Conservation (phyloP, 768 basidiomycete genomes). For the Leccinum uliginosum region DNA sequence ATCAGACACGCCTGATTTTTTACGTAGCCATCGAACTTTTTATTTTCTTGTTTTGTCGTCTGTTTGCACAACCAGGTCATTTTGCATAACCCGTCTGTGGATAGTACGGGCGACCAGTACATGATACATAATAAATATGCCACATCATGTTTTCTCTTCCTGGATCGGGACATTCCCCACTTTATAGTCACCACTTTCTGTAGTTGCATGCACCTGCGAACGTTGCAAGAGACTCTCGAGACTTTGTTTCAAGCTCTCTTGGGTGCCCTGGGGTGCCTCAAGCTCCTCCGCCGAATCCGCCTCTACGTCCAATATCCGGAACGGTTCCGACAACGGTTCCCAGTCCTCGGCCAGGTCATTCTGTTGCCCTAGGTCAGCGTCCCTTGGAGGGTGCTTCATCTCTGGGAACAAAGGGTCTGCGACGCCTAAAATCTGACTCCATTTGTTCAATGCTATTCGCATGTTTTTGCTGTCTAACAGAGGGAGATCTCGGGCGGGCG, state of each 20-base stretch:
- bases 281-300: not conserved
- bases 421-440: slow-evolving; percentile 31
- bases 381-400: slow-evolving; percentile 13
- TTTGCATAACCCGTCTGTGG: too few species aligned
- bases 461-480: slow-evolving; percentile 23
- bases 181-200: not conserved
- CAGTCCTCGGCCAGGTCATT: slow-evolving; percentile 10
- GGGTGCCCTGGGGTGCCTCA: slow-evolving; percentile 3
- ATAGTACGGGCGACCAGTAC: too few species aligned
- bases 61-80: too few species aligned
- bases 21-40: too few species aligned
- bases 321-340: slow-evolving; percentile 25
- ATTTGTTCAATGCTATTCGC: slow-evolving; percentile 31
- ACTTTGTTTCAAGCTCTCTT: slow-evolving; percentile 22
- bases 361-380: slow-evolving; percentile 2
- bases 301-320: not conserved
- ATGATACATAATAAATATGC: not conserved
- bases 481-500: slow-evolving; percentile 9
- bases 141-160: not conserved
- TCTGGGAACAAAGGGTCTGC: slow-evolving; percentile 31
- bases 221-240: slow-evolving; percentile 19
- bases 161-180: not conserved
- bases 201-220: not conserved
- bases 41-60: too few species aligned
- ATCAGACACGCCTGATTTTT: too few species aligned